Evolutionary conservation across 768 basidiomycete genomes (phyloP).

Genomic region (Saitozyma podzolica): DNA sequence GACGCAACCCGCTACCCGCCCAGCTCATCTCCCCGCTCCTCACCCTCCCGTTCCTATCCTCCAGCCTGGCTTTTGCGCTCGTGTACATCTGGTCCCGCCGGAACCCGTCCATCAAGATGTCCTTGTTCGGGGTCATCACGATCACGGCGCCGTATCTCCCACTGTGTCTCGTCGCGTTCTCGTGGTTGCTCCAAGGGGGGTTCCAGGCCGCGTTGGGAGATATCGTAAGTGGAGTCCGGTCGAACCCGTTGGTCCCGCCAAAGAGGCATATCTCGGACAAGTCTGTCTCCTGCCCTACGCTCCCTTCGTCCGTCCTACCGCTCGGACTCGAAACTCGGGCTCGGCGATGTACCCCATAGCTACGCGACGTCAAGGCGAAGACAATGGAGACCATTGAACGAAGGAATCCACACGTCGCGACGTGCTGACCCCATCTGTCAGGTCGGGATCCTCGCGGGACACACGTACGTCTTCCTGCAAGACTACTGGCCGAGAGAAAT

Average conservation of each 20-base stretch:
- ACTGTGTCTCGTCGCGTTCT: slow-evolving; percentile 81
- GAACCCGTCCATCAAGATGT: slow-evolving; percentile 92
- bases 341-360: not conserved
- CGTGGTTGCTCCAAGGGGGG: slow-evolving; percentile 54
- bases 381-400: not conserved
- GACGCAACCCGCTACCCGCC: slow-evolving; percentile 15
- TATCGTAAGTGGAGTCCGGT: slow-evolving; percentile 27
- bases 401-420: not conserved
- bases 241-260: not conserved
- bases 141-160: slow-evolving; percentile 96
- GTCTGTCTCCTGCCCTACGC: not conserved
- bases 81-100: slow-evolving; percentile 97
- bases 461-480: slow-evolving; percentile 50
- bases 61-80: slow-evolving; percentile 87
- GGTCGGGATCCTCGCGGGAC: slow-evolving; percentile 50
- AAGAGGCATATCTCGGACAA: not conserved
- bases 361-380: not conserved
- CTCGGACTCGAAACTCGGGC: too few relatives aligned
- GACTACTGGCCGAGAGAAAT: slow-evolving; percentile 52
- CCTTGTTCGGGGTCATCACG: slow-evolving; percentile 89
- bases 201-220: slow-evolving; percentile 47
- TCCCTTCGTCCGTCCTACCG: too few relatives aligned
- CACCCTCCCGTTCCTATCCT: slow-evolving; percentile 89
- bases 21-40: slow-evolving; percentile 81
- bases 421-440: slow-evolving; percentile 8